Conservation (phyloP, 2,329 filamentous ascomycete genomes). For the Diaporthe vexans region DNA sequence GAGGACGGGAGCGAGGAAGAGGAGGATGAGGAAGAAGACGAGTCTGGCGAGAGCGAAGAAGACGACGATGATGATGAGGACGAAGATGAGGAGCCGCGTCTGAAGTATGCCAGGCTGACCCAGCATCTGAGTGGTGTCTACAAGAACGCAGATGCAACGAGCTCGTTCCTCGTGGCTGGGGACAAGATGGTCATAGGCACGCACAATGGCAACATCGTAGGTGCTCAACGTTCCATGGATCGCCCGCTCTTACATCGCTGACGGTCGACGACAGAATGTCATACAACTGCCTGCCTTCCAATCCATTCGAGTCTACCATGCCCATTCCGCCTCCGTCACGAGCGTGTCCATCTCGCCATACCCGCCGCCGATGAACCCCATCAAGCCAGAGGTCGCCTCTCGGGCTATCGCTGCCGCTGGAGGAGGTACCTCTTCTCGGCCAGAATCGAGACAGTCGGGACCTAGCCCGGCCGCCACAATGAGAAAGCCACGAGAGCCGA, state of each 20-base stretch:
- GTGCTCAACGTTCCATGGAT: constrained; percentile 50
- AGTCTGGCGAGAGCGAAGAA: constrained; percentile 69
- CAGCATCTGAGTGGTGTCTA: constrained; percentile 85
- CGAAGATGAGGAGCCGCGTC: constrained; percentile 91
- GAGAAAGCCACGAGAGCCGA: constrained; percentile 64
- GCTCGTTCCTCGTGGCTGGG: constrained; percentile 88
- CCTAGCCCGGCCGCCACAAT: constrained; percentile 60
- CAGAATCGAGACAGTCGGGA: constrained; percentile 57
- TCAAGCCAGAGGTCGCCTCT: constrained; percentile 57
- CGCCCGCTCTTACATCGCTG: constrained; percentile 46
- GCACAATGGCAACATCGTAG: constrained; percentile 95
- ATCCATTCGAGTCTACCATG: constrained; percentile 87
- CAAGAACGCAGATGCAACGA: constrained; percentile 95
- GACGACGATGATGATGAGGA: constrained; percentile 86
- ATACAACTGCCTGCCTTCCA: constrained; percentile 87
- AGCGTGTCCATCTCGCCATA: constrained; percentile 91
- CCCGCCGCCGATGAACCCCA: constrained; percentile 68
- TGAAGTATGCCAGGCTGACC: constrained; percentile 93
- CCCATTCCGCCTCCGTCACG: constrained; percentile 92
- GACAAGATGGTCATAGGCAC: constrained; percentile 99
- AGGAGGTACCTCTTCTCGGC: constrained; percentile 49
- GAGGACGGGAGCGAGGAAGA: constrained; percentile 55
- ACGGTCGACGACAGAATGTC: constrained; percentile 74
- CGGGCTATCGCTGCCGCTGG: constrained; percentile 54
- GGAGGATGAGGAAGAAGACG: constrained; percentile 62